Conservation (phyloP, 169 alveolate genomes). For the Plasmodium ovale region DNA sequence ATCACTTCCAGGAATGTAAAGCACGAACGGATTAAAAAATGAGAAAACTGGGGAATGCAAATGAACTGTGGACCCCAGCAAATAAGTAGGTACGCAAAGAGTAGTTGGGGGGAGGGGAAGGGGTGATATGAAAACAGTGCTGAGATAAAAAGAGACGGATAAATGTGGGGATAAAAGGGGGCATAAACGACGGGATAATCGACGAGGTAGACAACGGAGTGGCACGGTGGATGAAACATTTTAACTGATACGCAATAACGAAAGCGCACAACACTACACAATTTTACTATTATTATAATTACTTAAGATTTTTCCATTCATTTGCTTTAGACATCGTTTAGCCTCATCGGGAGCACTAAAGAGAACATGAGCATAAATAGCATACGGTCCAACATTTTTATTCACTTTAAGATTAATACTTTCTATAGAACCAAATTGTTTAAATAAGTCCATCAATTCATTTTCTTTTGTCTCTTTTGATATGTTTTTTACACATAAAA, state of each 20-base stretch:
- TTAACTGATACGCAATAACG: not conserved
- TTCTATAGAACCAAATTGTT: conserved; percentile 73
- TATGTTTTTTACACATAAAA: conserved; percentile 72
- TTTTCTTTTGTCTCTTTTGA: conserved; percentile 74
- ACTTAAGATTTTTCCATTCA: conserved; percentile 76
- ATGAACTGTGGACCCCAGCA: no score
- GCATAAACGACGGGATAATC: not conserved
- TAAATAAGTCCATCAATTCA: conserved; percentile 67
- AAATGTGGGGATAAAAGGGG: not conserved
- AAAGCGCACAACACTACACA: not conserved
- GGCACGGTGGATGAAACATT: not conserved
- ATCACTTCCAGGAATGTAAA: no score
- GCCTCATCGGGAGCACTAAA: conserved; percentile 78
- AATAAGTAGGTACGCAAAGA: no score
- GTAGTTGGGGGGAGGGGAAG: no score
- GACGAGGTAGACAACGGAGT: not conserved
- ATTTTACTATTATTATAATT: conserved; percentile 12
- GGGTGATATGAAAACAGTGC: not conserved
- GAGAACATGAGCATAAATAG: conserved; percentile 73
- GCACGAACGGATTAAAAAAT: no score
- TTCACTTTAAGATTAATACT: conserved; percentile 75
- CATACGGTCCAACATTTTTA: conserved; percentile 73
- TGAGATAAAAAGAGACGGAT: not conserved
- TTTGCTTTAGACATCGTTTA: conserved; percentile 68
- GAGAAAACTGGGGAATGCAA: no score